Base-by-base conservation (phyloP, 805 yeast genomes). In the Starmerella apis region DNA sequence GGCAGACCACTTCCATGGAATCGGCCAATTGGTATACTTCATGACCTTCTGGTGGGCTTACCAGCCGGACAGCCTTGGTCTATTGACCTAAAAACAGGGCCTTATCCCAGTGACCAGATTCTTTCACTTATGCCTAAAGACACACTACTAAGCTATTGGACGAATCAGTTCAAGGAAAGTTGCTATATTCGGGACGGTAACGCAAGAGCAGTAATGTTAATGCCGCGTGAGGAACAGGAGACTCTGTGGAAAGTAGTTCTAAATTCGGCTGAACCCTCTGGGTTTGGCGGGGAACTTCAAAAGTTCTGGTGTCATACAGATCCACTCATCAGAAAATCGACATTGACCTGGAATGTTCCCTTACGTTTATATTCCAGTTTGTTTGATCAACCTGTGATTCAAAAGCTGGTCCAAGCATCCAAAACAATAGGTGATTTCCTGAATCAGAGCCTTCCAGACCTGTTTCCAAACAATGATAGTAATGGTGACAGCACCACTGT, bases 161-260 rank as follows among this genome's bases (percentile, higher is more conserved):
- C 80, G 53, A 87, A 90, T 61, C 86, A 79, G 52, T 67, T 86
- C 62, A 90, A 92, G 60, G 96, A 90, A 61, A 75, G 86, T 4
- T 79, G 86, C 59, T 86, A 73, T 59, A 77, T 86, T 0, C 63
- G 83, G 32, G 78, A 81, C 56, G 95, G 95, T 0, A 75, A 78
- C n/a, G 74, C 95, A 5, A 86, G 83, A 53, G 74, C 79, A 2
- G 76, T 90, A n/a, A 83, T 90, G 94, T 72, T 72, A 23, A 67
- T 90, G 48, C 76, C 92, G 5, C 79, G 77, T 53, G 71, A 70
- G 0, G 80, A 81, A 46, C 74, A 90, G 0, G 65, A 69, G 22
- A 60, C 61, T 1, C 68, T 86, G 43, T 83, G 88, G 83, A 56
- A 68, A 2, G 44, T 52, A 16, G 47, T 60, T 1, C 11, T 27